Base-by-base conservation (phyloP, 2,329 filamentous ascomycete genomes). In the Aspergillus alliaceus region DNA sequence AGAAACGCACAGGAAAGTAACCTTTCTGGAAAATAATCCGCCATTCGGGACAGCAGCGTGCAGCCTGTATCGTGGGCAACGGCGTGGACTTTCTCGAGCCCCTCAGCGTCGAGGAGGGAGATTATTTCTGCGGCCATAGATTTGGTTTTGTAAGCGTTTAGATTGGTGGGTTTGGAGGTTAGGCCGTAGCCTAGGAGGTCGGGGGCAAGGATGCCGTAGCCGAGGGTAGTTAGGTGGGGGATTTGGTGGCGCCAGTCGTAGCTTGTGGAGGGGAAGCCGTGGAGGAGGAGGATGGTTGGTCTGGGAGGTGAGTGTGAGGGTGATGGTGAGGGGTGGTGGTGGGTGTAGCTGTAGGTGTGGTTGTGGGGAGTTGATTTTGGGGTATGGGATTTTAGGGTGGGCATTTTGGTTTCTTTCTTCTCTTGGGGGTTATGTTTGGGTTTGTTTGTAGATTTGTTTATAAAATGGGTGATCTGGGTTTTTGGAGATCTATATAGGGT, bases 241-340 rank as follows among this genome's bases (percentile, higher is more conserved):
- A 79, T 66, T 54, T 80, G 77, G 53, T 70, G 63, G 3, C 67
- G 56, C 76, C 79, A 83, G 67, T 82, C 79, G 32, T 72, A 67
- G 12, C 72, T 69, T 34, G 76, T 77, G 4, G 78, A 80, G 27
- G 80, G 80, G 50, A 81, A 80, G 32, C 80, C 79, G 59, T 82
- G 81, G 12, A 82, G 70, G 54, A 83, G 71, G 14, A 83, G 67
- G 4, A 82, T 64, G 0, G 78, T 80, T 4, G 68, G 60, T 7
- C 64, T 54, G 6, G n/a, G n/a, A n/a, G 42, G 52, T 1, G 59
- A 0, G 8, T 9, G 1, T 46, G 8, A 4, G 25, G 1, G n/a
- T n/a, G n/a, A n/a, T n/a, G n/a, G n/a, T n/a, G 52, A 58, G 3
- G 64, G 42, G 15, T 58, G 4, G 3, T 68, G 63, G 50, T 67